These are phyloP conservation scores for Leucosporidium creatinivorum DNA, from an alignment of 768 basidiomycete species.

Conservation along the genomic window DNA sequence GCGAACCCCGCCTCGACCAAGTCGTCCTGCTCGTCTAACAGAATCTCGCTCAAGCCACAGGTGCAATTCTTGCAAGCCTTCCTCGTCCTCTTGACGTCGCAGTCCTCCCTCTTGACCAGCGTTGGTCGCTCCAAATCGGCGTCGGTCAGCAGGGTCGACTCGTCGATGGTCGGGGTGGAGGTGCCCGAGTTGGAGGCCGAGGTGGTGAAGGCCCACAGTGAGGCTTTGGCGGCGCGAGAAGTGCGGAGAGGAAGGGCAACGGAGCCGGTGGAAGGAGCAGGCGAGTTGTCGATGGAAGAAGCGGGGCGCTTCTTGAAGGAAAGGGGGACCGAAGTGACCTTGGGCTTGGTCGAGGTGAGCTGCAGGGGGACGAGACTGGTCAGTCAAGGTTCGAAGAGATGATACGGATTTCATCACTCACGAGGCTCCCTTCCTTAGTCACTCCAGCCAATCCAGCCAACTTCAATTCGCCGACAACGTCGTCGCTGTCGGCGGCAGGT, in stretches of 20 bases:
- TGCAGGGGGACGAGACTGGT: not conserved
- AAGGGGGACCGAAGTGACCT: constrained; percentile 43
- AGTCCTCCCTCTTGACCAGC: constrained; percentile 36
- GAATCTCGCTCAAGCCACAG: constrained; percentile 90
- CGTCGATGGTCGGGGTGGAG: constrained; percentile 66
- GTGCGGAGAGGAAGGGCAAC: constrained; percentile 49
- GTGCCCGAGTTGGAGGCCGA: constrained; percentile 26
- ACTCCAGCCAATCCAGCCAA: constrained; percentile 18
- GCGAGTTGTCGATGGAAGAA: constrained; percentile 16
- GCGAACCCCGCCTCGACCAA: constrained; percentile 46
- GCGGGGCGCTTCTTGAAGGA: constrained; percentile 45
- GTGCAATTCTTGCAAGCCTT: constrained; percentile 94
- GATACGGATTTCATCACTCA: not conserved
- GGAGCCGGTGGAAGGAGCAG: not conserved
- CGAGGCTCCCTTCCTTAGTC: constrained; percentile 1
- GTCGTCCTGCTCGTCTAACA: constrained; percentile 55
- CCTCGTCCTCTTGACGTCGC: constrained; percentile 41
- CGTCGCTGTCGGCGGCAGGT: constrained; percentile 18
- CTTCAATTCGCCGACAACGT: constrained; percentile 21
- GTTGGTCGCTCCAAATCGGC: constrained; percentile 69
- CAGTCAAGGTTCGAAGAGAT: not conserved
- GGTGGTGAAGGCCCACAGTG: constrained; percentile 69
- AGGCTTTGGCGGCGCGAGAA: constrained; percentile 71
- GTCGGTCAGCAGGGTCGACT: constrained; percentile 72
- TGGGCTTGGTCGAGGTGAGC: constrained; percentile 51